Conservation (phyloP, 2,329 filamentous ascomycete species). For the Didymella lethalis region DNA sequence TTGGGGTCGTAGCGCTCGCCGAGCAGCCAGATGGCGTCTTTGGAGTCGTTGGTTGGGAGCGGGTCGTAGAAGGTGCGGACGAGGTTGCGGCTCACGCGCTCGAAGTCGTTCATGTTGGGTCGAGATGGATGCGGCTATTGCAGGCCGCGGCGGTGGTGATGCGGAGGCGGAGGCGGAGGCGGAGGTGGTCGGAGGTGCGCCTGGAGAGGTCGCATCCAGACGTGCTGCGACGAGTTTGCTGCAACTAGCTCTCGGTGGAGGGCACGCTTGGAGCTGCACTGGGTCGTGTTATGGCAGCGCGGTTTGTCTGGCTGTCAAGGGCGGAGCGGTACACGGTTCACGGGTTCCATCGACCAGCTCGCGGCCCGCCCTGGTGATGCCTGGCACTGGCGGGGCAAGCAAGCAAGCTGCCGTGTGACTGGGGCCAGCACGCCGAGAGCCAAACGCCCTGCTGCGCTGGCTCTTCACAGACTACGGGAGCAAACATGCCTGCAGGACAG, state of each 20-base stretch:
- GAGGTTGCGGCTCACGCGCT: constrained; percentile 77
- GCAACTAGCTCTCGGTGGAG: too few relatives aligned
- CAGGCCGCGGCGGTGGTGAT: constrained; percentile 17
- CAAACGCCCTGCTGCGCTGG: background rate
- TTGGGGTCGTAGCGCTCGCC: constrained; percentile 64
- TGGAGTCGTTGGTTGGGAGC: constrained; percentile 79
- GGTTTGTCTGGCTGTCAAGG: constrained; percentile 7
- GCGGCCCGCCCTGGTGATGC: constrained; percentile 19
- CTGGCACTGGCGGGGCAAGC: constrained; percentile 6
- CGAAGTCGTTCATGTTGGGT: constrained; percentile 70
- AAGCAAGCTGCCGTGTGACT: constrained; percentile 9
- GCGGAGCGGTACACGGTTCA: background rate
- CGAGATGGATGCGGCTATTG: constrained; percentile 11
- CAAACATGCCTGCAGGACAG: background rate
- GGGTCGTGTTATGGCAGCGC: background rate
- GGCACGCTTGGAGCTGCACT: background rate
- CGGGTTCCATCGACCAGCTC: constrained; percentile 5
- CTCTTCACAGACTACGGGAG: background rate
- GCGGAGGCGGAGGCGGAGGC: constrained; percentile 27
- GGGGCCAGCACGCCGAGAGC: background rate
- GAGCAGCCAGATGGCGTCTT: constrained; percentile 83
- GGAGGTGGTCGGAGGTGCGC: constrained; percentile 8
- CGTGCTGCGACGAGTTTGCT: background rate
- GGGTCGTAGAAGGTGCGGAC: constrained; percentile 94
- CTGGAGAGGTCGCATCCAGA: constrained; percentile 27